Base-by-base conservation (phyloP, 179 eudicot genomes). In the Silene vulgaris region DNA sequence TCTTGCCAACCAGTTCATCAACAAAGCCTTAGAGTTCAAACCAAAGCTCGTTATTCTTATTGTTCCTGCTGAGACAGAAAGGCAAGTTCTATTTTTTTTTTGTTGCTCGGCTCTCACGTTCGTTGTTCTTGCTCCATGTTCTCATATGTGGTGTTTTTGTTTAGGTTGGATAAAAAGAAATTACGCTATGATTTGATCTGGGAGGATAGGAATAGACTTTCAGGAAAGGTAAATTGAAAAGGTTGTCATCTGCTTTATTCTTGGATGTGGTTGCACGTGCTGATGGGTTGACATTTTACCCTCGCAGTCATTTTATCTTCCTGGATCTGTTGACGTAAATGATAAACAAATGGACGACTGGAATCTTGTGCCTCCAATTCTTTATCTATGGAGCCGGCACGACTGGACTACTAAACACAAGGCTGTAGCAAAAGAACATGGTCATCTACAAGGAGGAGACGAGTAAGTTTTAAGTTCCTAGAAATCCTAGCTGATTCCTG, bases 11-110 rank as follows among this genome's bases (percentile, higher is more conserved):
- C 83, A 87, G 90, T 95, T 95, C 76, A 88, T 95, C 40, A 73
- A 88, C 48, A 86, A 89, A 82, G 99, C 97, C 50, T 97, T 93
- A n/a, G 76, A 86, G 81, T 93, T 93, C 73, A 87, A 87, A 75
- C 97, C 97, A 13, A 95, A 95, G 86, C 93, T 95, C 67, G 63
- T 95, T 62, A 83, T 95, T 82, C 96, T 95, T 35, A 92, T 92
- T 69, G 97, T 86, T 74, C 99, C 97, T 14, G 70, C 64, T 5
- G 97, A 87, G 81, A 90, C 97, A 8, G 82, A 92, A 79, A 84
- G 97, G 99, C 93, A 82, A 16, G 26, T 30, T 40, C 26, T 37
- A 30, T 69, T 2, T 40, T 6, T 40, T 12, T 21, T n/a, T 62
- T 14, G 29, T 9, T 2, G 50, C 21, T 17, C 13, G 30, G 20